Percentiles rank a stretch among this genome's conserved stretches.
These are phyloP conservation scores for Aspergillus pseudoterreus DNA, from an alignment of 2,329 filamentous ascomycete species.

Conservation along the genomic window DNA sequence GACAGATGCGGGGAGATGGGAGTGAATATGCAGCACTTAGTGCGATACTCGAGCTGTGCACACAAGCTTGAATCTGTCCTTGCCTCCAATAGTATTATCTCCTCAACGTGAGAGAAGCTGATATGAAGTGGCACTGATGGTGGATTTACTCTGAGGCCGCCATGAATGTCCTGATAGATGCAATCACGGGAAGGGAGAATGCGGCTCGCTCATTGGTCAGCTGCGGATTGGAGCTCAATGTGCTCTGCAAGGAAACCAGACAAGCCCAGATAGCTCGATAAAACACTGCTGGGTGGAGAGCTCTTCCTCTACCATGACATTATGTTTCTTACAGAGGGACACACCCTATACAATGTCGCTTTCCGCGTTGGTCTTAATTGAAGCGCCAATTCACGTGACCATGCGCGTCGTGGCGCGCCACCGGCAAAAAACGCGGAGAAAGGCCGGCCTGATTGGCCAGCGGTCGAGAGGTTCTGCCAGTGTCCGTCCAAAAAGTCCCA, in stretches of 20 bases:
- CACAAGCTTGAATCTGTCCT: too few species aligned
- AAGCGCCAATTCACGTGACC: conserved; percentile 20
- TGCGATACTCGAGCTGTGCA: too few species aligned
- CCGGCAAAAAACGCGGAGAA: conserved; percentile 10
- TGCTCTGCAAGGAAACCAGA: too few species aligned
- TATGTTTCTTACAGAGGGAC: not conserved
- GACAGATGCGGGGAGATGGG: not conserved
- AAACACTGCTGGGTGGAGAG: not conserved
- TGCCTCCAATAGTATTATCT: too few species aligned
- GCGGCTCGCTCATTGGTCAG: conserved; percentile 5
- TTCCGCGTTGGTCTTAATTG: conserved; percentile 17
- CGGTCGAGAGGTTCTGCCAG: not conserved
- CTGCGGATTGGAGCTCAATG: not conserved
- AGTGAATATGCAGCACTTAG: too few species aligned
- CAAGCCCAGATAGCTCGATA: not conserved
- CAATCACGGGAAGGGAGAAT: not conserved
- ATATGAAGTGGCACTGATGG: not conserved
- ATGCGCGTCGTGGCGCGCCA: conserved; percentile 18
- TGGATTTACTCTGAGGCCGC: not conserved
- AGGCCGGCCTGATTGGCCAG: not conserved
- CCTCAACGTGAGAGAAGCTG: not conserved
- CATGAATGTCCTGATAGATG: not conserved
- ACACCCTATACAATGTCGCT: not conserved
- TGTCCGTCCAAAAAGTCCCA: conserved; percentile 1
- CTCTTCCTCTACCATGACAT: not conserved